Base-by-base conservation (phyloP, 495 filamentous ascomycete species). In the Amniculicola lignicola region DNA sequence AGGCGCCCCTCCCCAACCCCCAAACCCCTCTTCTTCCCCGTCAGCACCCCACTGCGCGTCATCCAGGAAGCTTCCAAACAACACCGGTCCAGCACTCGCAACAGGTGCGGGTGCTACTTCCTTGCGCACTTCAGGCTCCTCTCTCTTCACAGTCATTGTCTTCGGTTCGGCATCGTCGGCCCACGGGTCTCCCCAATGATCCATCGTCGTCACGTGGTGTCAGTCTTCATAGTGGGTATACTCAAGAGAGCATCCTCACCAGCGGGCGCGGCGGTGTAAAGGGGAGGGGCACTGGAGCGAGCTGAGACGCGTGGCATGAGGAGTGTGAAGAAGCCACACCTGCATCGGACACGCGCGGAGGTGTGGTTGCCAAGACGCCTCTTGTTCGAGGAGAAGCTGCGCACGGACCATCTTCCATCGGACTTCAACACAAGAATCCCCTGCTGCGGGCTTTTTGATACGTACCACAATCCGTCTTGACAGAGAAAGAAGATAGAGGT, bases 141-240 rank as follows among this genome's bases (percentile, higher is more conserved):
- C 25, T 23, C 57, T 36, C 43, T 43, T 44, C 24, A 27, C 12
- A n/a, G 61, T 15, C 12, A 57, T 56, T 14, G 56, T 33, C 11
- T 44, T 42, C 33, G 43, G 45, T 19, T 57, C 40, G 51, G 40
- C 47, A 50, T 61, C 51, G 61, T 64, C 61, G 44, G 62, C 62
- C 62, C 62, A 65, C 39, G 62, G 62, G 57, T 65, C 62, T 46
- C 57, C 62, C 62, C 62, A 65, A 41, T 61, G 46, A 58, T 65
- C 62, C 62, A 65, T 65, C 25, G 53, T 65, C 47, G 36, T 22
- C 43, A 14, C n/a, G 15, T 5, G 16, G 25, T 55, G 15, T 24
- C 35, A 29, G 29, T 46, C 62, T 46, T 61, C 62, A 61, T 65
- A 57, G 23, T 61, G 62, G 50, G 44, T 51, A 22, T 57, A 51